phyloP scores from a whole-genome alignment of 805 yeast genomes.

The Ogataea chonburiensis region DNA sequence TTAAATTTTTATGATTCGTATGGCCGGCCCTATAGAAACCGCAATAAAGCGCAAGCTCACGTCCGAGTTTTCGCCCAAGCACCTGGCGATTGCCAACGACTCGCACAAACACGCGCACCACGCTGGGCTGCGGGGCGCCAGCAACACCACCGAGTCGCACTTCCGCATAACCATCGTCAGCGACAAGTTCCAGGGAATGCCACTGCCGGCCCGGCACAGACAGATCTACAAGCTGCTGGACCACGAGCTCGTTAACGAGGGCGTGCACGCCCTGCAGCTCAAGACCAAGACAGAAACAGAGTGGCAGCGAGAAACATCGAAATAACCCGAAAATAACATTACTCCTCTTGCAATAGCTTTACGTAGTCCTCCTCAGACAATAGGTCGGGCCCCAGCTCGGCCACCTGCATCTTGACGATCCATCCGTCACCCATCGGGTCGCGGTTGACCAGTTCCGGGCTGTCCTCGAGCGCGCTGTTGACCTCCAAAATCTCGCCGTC shows the following conservation, averaged over 20 bases:
- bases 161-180: constrained; percentile 75
- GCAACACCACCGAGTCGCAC: constrained; percentile 76
- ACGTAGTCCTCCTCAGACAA: constrained; percentile 58
- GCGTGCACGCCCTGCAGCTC: constrained; percentile 87
- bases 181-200: constrained; percentile 60
- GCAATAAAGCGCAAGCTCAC: constrained; percentile 53
- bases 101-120: constrained; percentile 88
- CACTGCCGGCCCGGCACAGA: constrained; percentile 75
- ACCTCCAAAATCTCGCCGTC: constrained; percentile 71
- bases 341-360: constrained; percentile 55
- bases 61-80: constrained; percentile 40
- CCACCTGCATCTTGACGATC: constrained; percentile 75
- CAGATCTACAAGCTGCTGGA: constrained; percentile 64
- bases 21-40: constrained; percentile 28
- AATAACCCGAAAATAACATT: constrained; percentile 17
- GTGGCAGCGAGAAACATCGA: constrained; percentile 29
- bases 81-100: constrained; percentile 65
- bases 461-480: constrained; percentile 62
- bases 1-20: constrained; percentile 10
- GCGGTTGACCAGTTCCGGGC: constrained; percentile 75
- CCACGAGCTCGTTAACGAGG: constrained; percentile 67
- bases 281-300: constrained; percentile 75
- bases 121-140: constrained; percentile 72
- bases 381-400: constrained; percentile 39
- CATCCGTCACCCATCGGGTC: constrained; percentile 96